Percentiles rank a stretch among this genome's conserved stretches.
Evolutionary conservation across 2,329 filamentous ascomycete species (phyloP).

Genomic region (Stachybotrys chartarum): DNA sequence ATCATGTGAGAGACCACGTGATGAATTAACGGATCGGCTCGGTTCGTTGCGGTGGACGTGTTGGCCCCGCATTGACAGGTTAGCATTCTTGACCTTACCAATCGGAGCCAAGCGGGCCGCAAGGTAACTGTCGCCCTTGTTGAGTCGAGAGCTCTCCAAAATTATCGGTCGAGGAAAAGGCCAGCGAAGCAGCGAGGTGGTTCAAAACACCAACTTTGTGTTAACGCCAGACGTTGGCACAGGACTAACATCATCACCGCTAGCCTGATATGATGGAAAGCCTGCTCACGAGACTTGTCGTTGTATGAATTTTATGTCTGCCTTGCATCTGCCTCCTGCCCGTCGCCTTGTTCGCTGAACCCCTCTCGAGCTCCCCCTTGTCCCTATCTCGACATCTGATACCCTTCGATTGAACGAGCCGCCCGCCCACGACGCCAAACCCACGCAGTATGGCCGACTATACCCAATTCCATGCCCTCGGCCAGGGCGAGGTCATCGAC

Average conservation of each 20-base stretch:
- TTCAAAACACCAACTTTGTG: not conserved
- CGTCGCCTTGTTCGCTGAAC: not conserved
- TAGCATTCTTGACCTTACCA: constrained; percentile 11
- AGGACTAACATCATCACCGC: not conserved
- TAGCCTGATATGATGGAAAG: not conserved
- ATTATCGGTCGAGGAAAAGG: constrained; percentile 12
- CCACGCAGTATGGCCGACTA: constrained; percentile 35
- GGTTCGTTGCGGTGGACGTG: constrained; percentile 8
- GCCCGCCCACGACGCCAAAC: not conserved
- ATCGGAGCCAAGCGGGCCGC: constrained; percentile 15
- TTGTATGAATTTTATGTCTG: not conserved
- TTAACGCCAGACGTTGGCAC: not conserved
- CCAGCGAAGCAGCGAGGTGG: constrained; percentile 16
- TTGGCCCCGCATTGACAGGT: constrained; percentile 2
- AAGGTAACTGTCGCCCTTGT: not conserved
- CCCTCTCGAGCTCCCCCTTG: not conserved
- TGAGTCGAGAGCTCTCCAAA: not conserved
- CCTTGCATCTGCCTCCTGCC: not conserved
- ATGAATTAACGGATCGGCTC: too few species aligned
- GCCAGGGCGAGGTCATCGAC: constrained; percentile 47
- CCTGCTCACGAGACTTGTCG: not conserved
- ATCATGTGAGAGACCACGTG: not conserved
- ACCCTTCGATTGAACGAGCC: not conserved
- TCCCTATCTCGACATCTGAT: not conserved
- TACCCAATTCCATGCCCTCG: constrained; percentile 48